Evolutionary conservation across 2,329 filamentous ascomycete species (phyloP).

Genomic region (Scedosporium minutisporum): DNA sequence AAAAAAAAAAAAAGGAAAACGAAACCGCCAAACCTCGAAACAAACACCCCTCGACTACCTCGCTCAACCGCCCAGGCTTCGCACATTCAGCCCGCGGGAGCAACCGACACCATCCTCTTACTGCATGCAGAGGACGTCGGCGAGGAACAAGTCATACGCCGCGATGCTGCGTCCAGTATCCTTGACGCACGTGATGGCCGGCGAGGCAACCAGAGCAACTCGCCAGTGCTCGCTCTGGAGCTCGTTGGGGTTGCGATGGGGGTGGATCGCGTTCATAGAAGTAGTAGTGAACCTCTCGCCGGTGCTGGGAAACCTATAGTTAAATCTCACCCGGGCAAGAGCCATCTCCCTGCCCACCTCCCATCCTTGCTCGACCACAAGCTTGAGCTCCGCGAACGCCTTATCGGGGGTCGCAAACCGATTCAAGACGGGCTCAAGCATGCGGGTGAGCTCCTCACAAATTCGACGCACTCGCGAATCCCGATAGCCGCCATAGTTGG

Average conservation of each 20-base stretch:
- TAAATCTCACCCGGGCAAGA: constrained; percentile 31
- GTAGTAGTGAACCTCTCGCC: constrained; percentile 37
- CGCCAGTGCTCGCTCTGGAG: constrained; percentile 42
- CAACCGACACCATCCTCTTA: constrained; percentile 12
- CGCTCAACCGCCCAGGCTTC: background rate
- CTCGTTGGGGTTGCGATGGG: constrained; percentile 26
- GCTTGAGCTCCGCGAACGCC: constrained; percentile 32
- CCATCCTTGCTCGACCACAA: constrained; percentile 31
- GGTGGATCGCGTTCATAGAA: constrained; percentile 38
- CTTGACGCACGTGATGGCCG: constrained; percentile 43
- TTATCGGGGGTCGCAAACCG: constrained; percentile 20
- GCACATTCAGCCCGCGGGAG: background rate
- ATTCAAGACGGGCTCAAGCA: constrained; percentile 30
- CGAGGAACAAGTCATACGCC: constrained; percentile 32
- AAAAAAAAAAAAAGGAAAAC: background rate
- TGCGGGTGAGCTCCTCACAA: constrained; percentile 32
- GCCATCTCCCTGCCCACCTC: constrained; percentile 38
- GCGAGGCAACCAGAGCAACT: constrained; percentile 44
- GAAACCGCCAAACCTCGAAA: background rate
- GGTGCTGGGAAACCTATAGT: constrained; percentile 41
- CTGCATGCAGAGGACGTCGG: constrained; percentile 41
- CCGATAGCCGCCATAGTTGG: constrained; percentile 11
- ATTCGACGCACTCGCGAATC: constrained; percentile 20
- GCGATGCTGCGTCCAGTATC: constrained; percentile 36
- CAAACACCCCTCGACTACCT: background rate